Evolutionary conservation across 2,329 filamentous ascomycete species (phyloP).

Genomic region (Aurifilum marmelostoma): DNA sequence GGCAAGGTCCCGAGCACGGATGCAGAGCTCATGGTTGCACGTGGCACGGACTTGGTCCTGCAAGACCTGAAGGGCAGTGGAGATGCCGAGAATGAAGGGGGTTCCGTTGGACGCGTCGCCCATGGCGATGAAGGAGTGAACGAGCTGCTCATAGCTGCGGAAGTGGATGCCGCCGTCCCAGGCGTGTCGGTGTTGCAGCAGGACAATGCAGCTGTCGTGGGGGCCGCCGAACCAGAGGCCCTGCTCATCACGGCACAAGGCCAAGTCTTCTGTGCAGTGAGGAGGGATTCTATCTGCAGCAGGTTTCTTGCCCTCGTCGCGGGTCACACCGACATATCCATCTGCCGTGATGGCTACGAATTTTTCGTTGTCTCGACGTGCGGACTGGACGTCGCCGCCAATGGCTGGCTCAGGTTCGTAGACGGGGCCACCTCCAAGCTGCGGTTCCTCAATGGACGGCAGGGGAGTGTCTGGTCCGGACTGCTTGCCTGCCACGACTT

Average conservation of each 20-base stretch:
- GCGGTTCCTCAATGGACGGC: background rate
- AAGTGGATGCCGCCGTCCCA: constrained; percentile 20
- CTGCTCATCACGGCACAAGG: background rate
- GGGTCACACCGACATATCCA: background rate
- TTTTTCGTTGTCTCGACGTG: background rate
- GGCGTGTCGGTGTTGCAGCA: constrained; percentile 23
- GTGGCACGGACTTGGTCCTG: background rate
- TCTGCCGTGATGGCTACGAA: background rate
- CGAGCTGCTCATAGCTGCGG: background rate
- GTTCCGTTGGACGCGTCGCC: background rate
- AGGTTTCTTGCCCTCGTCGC: background rate
- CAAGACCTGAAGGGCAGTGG: background rate
- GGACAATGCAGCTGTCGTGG: constrained; percentile 22
- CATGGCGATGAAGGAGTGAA: constrained; percentile 1
- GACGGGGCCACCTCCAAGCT: too few species aligned
- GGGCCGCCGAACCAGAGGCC: constrained; percentile 19
- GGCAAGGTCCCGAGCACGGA: background rate
- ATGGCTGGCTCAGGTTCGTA: background rate
- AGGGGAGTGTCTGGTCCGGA: background rate
- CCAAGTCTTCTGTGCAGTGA: background rate
- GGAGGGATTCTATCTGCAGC: background rate
- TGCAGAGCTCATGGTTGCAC: background rate
- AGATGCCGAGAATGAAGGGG: constrained; percentile 22
- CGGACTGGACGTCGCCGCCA: background rate
- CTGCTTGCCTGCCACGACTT: background rate